Evolutionary conservation across 306 rosid genomes (phyloP).

Genomic region (Dalbergia cultrata): DNA sequence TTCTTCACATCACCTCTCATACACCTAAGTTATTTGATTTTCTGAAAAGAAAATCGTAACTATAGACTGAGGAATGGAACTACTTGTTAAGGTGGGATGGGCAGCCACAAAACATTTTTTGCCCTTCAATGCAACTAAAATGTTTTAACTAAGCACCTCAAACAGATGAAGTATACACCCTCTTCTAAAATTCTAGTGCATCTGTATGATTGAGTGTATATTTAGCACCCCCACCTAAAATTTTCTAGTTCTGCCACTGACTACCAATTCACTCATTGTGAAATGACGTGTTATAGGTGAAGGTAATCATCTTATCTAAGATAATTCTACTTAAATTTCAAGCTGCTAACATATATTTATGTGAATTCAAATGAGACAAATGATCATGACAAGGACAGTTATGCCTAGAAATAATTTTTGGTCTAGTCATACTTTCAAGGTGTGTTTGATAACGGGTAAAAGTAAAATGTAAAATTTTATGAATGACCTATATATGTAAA

Average conservation of each 20-base stretch:
- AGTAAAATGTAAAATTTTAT: too few species aligned
- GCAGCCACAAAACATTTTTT: too few species aligned
- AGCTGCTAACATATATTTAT: constrained; percentile 16
- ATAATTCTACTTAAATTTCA: constrained; percentile 21
- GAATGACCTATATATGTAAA: too few species aligned
- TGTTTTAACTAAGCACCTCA: too few species aligned
- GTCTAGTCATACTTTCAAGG: too few species aligned
- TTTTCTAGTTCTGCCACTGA: neutral
- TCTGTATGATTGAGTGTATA: neutral
- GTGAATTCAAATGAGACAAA: constrained; percentile 3
- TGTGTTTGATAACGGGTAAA: too few species aligned
- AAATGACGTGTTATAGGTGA: neutral
- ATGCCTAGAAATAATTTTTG: too few species aligned
- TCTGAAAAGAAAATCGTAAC: neutral
- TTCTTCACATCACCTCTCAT: neutral
- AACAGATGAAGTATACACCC: neutral
- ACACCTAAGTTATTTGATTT: neutral
- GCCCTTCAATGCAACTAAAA: too few species aligned
- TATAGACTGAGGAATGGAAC: neutral
- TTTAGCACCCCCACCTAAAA: neutral
- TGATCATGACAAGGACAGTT: neutral
- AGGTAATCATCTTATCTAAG: constrained; percentile 4
- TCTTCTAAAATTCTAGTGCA: neutral
- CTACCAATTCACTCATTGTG: neutral
- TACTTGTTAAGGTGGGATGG: neutral